phyloP scores from a whole-genome alignment of 805 yeast genomes.

The Metschnikowia lachancei region DNA sequence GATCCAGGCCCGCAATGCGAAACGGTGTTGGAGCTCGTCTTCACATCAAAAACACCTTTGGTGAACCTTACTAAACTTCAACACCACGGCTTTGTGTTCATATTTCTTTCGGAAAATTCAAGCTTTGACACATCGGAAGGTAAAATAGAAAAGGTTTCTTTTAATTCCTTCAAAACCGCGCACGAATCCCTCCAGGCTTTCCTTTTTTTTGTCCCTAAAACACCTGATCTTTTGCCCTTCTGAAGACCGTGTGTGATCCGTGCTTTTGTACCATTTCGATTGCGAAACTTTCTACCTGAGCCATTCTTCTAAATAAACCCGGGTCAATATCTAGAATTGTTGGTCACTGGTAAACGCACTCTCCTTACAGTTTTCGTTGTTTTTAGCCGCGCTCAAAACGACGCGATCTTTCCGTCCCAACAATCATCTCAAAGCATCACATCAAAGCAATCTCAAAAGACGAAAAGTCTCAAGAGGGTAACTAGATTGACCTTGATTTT shows the following conservation, averaged over 20 bases:
- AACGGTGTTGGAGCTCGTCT: constrained; percentile 7
- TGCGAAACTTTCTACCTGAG: too few species aligned
- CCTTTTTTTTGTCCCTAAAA: not conserved
- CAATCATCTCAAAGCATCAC: too few species aligned
- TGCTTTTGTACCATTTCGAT: not conserved
- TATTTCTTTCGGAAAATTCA: not conserved
- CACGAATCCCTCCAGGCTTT: too few species aligned
- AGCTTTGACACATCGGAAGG: not conserved
- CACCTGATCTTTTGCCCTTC: not conserved
- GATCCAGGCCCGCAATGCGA: constrained; percentile 8
- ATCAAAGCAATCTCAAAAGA: too few species aligned
- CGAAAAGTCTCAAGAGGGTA: too few species aligned
- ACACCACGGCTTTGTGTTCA: not conserved
- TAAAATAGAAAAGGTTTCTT: not conserved
- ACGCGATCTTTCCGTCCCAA: too few species aligned
- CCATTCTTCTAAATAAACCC: not conserved
- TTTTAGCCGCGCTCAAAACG: too few species aligned
- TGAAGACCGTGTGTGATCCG: not conserved
- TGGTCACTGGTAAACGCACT: too few species aligned
- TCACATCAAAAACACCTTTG: constrained; percentile 5
- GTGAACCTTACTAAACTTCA: not conserved
- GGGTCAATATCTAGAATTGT: not conserved
- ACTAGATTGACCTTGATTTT: too few species aligned
- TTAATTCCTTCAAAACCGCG: too few species aligned
- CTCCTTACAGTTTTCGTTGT: too few species aligned